Evolutionary conservation across 1,284 basidiomycete genomes (phyloP).

Genomic region (Erythrobasidium hasegawianum): DNA sequence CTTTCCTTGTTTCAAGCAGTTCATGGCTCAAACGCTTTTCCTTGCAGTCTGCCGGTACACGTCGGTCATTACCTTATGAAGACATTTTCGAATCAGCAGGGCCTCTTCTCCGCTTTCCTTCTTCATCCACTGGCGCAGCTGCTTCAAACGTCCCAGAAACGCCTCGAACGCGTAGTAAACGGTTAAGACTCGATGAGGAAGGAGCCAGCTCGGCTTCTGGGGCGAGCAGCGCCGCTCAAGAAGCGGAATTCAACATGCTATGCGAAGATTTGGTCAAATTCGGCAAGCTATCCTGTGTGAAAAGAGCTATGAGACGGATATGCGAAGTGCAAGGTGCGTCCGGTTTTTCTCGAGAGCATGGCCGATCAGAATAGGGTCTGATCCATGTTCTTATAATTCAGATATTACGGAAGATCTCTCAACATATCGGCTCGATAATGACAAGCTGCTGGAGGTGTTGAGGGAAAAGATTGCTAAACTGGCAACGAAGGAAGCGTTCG

Average conservation of each 20-base stretch:
- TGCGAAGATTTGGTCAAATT: conserved; percentile 27
- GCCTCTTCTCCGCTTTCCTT: conserved; percentile 12
- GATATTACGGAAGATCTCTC: conserved; percentile 22
- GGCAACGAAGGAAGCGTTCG: conserved; percentile 15
- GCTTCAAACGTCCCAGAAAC: not conserved
- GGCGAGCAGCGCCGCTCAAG: not conserved
- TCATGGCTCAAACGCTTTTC: not conserved
- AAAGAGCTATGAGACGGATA: conserved; percentile 10
- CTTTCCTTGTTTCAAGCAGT: not conserved
- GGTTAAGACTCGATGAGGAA: not conserved
- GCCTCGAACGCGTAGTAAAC: conserved; percentile 8
- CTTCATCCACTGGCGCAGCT: not conserved
- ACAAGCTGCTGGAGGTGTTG: conserved; percentile 2
- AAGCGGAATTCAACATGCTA: conserved; percentile 6
- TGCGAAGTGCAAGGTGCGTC: conserved; percentile 33
- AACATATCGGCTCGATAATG: conserved; percentile 25
- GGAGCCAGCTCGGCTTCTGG: not conserved
- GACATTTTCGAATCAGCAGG: conserved; percentile 36
- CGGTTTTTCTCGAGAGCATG: too few species aligned
- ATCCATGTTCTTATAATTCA: not conserved
- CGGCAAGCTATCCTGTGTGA: conserved; percentile 22
- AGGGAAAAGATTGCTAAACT: conserved; percentile 16
- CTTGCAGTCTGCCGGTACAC: not conserved
- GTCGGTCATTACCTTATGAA: conserved; percentile 29
- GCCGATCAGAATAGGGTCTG: too few species aligned